phyloP scores from a whole-genome alignment of 2,329 filamentous ascomycete genomes.

The Sclerotinia sclerotiorum region DNA sequence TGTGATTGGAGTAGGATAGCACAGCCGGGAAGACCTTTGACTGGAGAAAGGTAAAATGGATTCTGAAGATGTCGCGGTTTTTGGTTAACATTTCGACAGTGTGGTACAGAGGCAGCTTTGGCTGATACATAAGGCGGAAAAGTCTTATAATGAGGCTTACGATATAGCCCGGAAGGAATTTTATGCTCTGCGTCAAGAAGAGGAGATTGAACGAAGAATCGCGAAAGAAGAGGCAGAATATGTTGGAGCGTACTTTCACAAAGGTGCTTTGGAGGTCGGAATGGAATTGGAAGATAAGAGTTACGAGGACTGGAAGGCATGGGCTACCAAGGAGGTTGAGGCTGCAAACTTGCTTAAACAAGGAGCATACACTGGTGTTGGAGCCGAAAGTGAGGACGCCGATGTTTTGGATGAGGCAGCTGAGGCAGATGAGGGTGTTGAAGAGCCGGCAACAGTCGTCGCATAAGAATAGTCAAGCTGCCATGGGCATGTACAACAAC shows the following conservation, averaged over 20 bases:
- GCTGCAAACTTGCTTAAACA: slow-evolving; percentile 45
- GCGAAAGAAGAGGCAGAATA: slow-evolving; percentile 84
- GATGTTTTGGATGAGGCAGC: slow-evolving; percentile 9
- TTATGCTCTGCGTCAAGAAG: slow-evolving; percentile 76
- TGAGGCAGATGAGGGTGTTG: slow-evolving; percentile 8
- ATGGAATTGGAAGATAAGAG: slow-evolving; percentile 78
- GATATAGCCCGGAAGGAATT: slow-evolving; percentile 87
- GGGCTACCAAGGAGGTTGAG: slow-evolving; percentile 59
- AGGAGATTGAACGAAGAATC: slow-evolving; percentile 80
- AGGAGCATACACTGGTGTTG: slow-evolving; percentile 48
- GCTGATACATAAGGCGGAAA: slow-evolving; percentile 66
- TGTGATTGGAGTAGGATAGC: slow-evolving; percentile 77
- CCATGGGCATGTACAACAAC: slow-evolving; percentile 11
- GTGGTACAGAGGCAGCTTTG: slow-evolving; percentile 90
- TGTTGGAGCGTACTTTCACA: slow-evolving; percentile 87
- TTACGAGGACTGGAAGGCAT: slow-evolving; percentile 82
- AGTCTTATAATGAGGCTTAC: slow-evolving; percentile 71
- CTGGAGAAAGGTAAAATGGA: slow-evolving; percentile 73
- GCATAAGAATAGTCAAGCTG: slow-evolving; percentile 14
- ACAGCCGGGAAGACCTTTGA: slow-evolving; percentile 73
- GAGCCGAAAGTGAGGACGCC: slow-evolving; percentile 40
- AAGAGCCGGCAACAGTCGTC: slow-evolving; percentile 1
- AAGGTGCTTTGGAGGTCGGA: slow-evolving; percentile 69
- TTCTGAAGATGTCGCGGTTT: neutral
- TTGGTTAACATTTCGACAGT: slow-evolving; percentile 48